Percentiles rank a stretch among this genome's conserved stretches.
Evolutionary conservation across 2,329 filamentous ascomycete genomes (phyloP).

Genomic region (Hymenoscyphus albidus): DNA sequence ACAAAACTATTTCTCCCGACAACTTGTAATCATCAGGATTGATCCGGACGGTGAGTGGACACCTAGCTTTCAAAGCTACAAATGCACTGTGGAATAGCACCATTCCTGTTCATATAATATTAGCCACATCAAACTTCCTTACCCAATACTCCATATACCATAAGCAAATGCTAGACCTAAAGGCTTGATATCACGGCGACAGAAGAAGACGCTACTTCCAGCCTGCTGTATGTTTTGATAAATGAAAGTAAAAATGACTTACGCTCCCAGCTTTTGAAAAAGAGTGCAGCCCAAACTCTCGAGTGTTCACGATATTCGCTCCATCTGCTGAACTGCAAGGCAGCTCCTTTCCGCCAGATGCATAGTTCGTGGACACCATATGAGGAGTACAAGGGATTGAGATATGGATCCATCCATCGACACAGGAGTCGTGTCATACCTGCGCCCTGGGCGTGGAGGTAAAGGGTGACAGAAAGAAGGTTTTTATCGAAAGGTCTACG

Average conservation of each 20-base stretch:
- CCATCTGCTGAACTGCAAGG: conserved; percentile 51
- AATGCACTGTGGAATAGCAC: conserved; percentile 58
- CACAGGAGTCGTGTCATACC: conserved; percentile 31
- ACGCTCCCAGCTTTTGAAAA: conserved; percentile 61
- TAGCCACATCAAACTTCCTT: neutral
- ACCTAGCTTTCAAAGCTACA: conserved; percentile 52
- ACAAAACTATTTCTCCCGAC: conserved; percentile 47
- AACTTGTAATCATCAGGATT: conserved; percentile 46
- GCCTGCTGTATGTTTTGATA: neutral
- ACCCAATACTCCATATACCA: neutral
- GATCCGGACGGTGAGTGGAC: conserved; percentile 43
- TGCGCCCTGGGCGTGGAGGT: conserved; percentile 42
- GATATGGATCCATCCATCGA: conserved; percentile 31
- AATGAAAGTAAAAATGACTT: conserved; percentile 19
- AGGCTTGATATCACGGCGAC: too few relatives aligned
- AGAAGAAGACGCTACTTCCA: too few relatives aligned
- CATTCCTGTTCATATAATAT: conserved; percentile 43
- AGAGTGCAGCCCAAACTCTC: conserved; percentile 53
- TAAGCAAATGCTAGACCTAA: neutral
- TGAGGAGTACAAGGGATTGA: conserved; percentile 42
- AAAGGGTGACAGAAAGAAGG: conserved; percentile 50
- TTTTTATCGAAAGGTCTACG: conserved; percentile 53
- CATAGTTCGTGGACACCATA: conserved; percentile 53
- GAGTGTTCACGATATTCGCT: conserved; percentile 40
- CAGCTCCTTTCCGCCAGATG: conserved; percentile 46